Base-by-base conservation (phyloP, 2,329 filamentous ascomycete genomes). In the Atkinsonella texensis region DNA sequence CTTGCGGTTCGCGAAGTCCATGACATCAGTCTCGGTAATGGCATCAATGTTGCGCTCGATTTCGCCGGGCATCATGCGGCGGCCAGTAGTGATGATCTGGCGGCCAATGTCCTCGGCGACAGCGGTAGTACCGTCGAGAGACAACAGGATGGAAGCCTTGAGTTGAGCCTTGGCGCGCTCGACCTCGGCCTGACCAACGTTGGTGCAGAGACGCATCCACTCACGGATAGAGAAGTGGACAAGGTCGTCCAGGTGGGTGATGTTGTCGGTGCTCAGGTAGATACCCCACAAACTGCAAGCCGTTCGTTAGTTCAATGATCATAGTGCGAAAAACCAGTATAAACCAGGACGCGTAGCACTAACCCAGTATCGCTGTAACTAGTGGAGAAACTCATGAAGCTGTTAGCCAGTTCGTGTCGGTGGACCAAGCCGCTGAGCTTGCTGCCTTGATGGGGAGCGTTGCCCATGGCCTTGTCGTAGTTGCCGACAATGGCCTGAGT, bases 331-430 rank as follows among this genome's bases (percentile, higher is more conserved):
- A 10, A n/a, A 28, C 10, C 23, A 10, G 6, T 33, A 47, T 41
- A 43, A n/a, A 33, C 11, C 33, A 38, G 18, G 13, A 13, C 35
- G 11, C 4, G 43, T 50, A 43, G 43, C 49, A 69, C 84, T 72
- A 81, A 95, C 89, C 90, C 93, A 69, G 93, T 98, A 72, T 98
- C 93, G 68, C 90, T 97, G 77, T 98, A 98, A 79, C 89, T 95
- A 60, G 93, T 98, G 59, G 90, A 96, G 77, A 98, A 98, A 77
- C 88, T 95, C 94, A 98, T 98, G 81, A 96, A 98, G 82, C 90
- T 96, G 79, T 95, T 98, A 72, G 93, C 93, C 56, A 98, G 81
- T 70, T 90, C 85, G 75, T 97, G 83, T 74, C 95, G 84, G 79
- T 94, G 87, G 61, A 98, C 85, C 65, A 93, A 89, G 59, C 85